Base-by-base conservation (phyloP, 495 filamentous ascomycete species). In the Trichoderma orchidacearum region DNA sequence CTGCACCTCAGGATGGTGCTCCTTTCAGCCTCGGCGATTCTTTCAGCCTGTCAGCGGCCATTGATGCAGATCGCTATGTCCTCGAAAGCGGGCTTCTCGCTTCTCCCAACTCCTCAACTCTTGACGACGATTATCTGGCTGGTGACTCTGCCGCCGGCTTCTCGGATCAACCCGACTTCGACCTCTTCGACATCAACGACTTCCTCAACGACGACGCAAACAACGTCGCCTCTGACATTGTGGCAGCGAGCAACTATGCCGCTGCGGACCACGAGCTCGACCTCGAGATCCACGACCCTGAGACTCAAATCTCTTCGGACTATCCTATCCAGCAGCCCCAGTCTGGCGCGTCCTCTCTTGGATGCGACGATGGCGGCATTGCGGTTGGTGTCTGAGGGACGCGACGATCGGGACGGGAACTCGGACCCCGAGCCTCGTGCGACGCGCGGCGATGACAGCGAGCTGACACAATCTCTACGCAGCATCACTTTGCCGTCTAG, bases 331-430 rank as follows among this genome's bases (percentile, higher is more conserved):
- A 85, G 88, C 88, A 91, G 85, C 86, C 86, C 85, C 80, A 81
- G 80, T 72, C 80, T 87, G 86, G 88, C 88, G 88, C 88, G 86
- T 86, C 87, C 85, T 70, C 80, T 87, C 72, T 79, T 78, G 83
- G 85, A 88, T 88, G 88, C 88, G 87, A 91, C 88, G 84, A 82
- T 85, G 81, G 80, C 74, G 81, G 84, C 81, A 79, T 86, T 89
- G 88, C 87, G 78, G 78, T 79, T 73, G 74, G 76, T 71, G 68
- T 72, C 76, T 79, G 70, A 79, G 64, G 70, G 68, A 61, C 57
- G 59, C 62, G 58, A 66, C 59, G 72, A 67, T 56, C 64, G 59
- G 60, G 64, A 66, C 61, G 68, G 61, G 68, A 66, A 66, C 70
- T 69, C 68, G 53, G 63, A 59, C 60, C 59, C 45, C 60, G 72